Base-by-base conservation (phyloP, 2,329 filamentous ascomycete genomes). In the Metarhizium sp. region DNA sequence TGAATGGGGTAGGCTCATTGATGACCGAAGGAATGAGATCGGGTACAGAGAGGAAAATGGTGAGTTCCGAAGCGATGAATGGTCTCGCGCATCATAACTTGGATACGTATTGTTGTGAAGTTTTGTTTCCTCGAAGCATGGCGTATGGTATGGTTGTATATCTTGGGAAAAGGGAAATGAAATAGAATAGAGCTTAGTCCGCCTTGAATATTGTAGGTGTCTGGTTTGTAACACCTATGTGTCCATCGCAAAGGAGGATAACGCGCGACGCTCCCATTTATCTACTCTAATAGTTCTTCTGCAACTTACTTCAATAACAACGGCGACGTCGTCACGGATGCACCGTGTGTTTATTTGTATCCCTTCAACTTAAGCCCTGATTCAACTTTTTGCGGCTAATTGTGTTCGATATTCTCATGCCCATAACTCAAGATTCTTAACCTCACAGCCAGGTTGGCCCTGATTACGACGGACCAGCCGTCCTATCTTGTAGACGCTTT, bases 401-500 rank as follows among this genome's bases (percentile, higher is more conserved):
- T 48, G 45, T 20, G 16, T 11, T 16, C 16, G 4, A 48, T 30
- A 46, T 13, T 51, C 40, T 57, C 34, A 61, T 18, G 30, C 52
- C 71, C 71, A 73, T 2, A 64, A 63, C 16, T 71, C 69, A 5
- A 73, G 59, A 30, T 66, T 67, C 32, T 65, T 63, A 10, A 74
- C 64, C 5, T 67, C 59, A 55, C 70, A 72, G 34, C 67, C 71
- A 50, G 65, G 57, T 13, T 55, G 63, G 47, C 64, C 69, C 10
- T 67, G 72, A 11, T 73, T 73, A 62, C 84, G 80, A 59, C 77
- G 71, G 45, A 86, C 78, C 59, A 99, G 75, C 65, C 76, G 79
- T 16, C 92, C 94, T 58, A 97, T 84, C 30, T 74, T 78, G 67
- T 81, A 90, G 3, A 95, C 90, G 57, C 76, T 85, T 78, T 96